Conservation (phyloP, 1,284 basidiomycete species). For the Kalmanozyma brasiliensis region DNA sequence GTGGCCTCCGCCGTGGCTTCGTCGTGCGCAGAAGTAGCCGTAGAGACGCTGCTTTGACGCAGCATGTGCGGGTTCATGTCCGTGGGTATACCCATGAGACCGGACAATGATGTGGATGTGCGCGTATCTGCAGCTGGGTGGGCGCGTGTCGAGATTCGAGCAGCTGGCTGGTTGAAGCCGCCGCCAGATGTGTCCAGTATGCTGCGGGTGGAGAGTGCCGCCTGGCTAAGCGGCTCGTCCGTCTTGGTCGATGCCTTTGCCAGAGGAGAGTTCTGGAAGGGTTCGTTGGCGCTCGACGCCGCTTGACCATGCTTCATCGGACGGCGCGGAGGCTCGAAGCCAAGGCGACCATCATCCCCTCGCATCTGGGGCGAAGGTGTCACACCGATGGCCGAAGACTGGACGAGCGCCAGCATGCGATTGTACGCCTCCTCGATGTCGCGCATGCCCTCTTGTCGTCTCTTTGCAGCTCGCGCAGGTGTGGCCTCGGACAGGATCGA, state of each 20-base stretch:
- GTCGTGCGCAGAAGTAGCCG: slow-evolving; percentile 27
- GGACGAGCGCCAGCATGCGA: slow-evolving; percentile 53
- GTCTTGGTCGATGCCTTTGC: slow-evolving; percentile 44
- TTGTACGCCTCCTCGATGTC: slow-evolving; percentile 50
- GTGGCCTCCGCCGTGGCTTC: slow-evolving; percentile 10
- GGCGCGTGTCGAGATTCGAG: slow-evolving; percentile 14
- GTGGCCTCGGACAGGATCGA: slow-evolving; percentile 44
- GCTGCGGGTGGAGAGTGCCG: slow-evolving; percentile 14
- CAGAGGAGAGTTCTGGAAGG: slow-evolving; percentile 30
- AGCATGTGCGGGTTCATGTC: slow-evolving; percentile 39
- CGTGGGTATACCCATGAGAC: slow-evolving; percentile 50
- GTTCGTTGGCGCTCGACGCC: slow-evolving; percentile 5
- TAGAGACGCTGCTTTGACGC: slow-evolving; percentile 36
- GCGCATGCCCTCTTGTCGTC: slow-evolving; percentile 49
- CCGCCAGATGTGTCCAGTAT: slow-evolving; percentile 9
- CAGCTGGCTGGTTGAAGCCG: slow-evolving; percentile 2
- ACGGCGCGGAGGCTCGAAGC: slow-evolving; percentile 29
- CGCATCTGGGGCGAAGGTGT: slow-evolving; percentile 49
- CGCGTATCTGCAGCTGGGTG: slow-evolving; percentile 22
- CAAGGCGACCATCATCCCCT: slow-evolving; percentile 30
- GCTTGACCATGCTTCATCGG: slow-evolving; percentile 23
- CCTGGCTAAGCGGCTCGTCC: slow-evolving; percentile 35
- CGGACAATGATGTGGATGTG: slow-evolving; percentile 41
- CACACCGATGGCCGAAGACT: slow-evolving; percentile 44
- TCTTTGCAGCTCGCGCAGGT: slow-evolving; percentile 37